Percentiles rank a stretch among this genome's conserved stretches.
phyloP scores from a whole-genome alignment of 805 yeast genomes.

The Yarrowia divulgata region DNA sequence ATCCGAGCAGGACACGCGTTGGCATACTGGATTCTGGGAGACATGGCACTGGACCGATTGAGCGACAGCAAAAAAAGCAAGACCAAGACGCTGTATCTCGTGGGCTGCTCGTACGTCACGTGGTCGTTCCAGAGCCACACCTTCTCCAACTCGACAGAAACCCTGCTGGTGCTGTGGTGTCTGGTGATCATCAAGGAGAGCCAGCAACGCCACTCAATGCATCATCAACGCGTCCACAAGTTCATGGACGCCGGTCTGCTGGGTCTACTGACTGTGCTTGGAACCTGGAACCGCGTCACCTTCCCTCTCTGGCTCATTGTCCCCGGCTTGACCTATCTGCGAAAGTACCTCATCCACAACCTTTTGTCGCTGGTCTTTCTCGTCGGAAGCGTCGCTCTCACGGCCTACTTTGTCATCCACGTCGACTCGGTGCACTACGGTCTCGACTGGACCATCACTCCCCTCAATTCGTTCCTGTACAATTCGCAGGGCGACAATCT shows the following conservation, averaged over 20 bases:
- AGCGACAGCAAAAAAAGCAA: slow-evolving; percentile 60
- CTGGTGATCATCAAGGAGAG: slow-evolving; percentile 59
- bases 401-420: slow-evolving; percentile 54
- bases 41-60: slow-evolving; percentile 57
- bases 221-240: slow-evolving; percentile 45
- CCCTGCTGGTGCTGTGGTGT: slow-evolving; percentile 57
- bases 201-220: slow-evolving; percentile 40
- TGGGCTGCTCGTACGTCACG: slow-evolving; percentile 70
- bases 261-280: slow-evolving; percentile 65
- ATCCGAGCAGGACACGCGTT: slow-evolving; percentile 59
- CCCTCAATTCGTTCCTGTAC: slow-evolving; percentile 77
- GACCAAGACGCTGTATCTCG: slow-evolving; percentile 51
- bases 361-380: slow-evolving; percentile 50
- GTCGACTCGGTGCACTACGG: slow-evolving; percentile 62
- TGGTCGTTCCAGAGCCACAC: slow-evolving; percentile 84
- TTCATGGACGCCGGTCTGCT: slow-evolving; percentile 53
- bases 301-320: slow-evolving; percentile 75
- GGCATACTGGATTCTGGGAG: slow-evolving; percentile 51
- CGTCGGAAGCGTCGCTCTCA: slow-evolving; percentile 50
- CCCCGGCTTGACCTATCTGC: slow-evolving; percentile 60
- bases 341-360: slow-evolving; percentile 55
- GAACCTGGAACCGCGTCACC: slow-evolving; percentile 84
- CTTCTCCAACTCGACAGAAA: slow-evolving; percentile 85
- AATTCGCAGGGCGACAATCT: slow-evolving; percentile 68
- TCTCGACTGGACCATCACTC: slow-evolving; percentile 62